Conservation (phyloP, 768 basidiomycete species). For the Naematelia aurantialba region DNA sequence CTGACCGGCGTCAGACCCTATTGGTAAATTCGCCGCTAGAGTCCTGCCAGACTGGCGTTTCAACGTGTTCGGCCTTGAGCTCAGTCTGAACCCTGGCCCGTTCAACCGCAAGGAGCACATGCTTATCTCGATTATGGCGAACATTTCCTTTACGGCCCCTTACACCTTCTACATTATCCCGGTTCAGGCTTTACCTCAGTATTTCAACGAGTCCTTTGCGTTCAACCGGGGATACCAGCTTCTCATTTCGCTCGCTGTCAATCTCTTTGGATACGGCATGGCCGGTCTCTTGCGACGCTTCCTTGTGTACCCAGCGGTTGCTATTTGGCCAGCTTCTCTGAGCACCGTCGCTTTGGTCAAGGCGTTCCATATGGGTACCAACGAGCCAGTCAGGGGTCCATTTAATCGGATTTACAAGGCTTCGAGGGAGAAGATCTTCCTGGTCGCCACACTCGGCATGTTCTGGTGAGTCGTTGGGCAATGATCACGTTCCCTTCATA, state of each 20-base stretch:
- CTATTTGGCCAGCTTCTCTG: constrained; percentile 80
- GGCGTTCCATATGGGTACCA: constrained; percentile 18
- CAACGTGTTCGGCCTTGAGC: constrained; percentile 22
- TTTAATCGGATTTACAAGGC: neutral
- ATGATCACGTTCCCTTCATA: no score
- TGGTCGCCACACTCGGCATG: constrained; percentile 69
- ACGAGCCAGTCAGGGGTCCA: constrained; percentile 34
- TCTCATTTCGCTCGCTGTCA: constrained; percentile 70
- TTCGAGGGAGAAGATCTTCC: constrained; percentile 79
- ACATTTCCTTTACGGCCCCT: constrained; percentile 36
- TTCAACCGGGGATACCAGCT: constrained; percentile 47
- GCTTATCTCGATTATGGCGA: constrained; percentile 42
- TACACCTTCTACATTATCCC: constrained; percentile 44
- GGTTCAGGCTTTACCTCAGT: constrained; percentile 37
- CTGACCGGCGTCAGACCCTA: no score
- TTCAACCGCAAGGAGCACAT: constrained; percentile 48
- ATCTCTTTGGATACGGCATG: constrained; percentile 85
- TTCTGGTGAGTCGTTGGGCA: constrained; percentile 46
- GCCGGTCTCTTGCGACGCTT: constrained; percentile 84
- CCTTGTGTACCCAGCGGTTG: constrained; percentile 83
- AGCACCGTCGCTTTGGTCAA: constrained; percentile 32
- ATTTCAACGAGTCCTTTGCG: constrained; percentile 47
- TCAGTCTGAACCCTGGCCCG: constrained; percentile 35
- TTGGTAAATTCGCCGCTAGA: neutral
- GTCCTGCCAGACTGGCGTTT: constrained; percentile 3